A percentile compares a stretch with the other conserved stretches of the same genome.
Conservation (phyloP, 2,329 filamentous ascomycete genomes). For the Leptodontidium sp. region DNA sequence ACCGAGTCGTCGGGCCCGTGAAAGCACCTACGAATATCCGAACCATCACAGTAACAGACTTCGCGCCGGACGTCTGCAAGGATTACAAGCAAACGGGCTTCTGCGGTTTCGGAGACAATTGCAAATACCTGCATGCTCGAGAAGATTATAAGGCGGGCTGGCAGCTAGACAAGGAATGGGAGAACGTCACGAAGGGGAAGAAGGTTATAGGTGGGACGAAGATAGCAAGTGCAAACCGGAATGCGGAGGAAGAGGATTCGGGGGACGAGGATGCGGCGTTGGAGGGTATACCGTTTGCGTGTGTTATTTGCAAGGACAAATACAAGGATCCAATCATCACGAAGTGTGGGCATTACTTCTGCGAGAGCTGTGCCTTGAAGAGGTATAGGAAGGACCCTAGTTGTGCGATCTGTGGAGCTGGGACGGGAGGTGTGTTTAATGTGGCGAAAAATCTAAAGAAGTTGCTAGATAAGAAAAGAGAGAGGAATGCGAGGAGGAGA, state of each 20-base stretch:
- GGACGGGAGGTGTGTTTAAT: constrained; percentile 78
- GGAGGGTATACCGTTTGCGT: constrained; percentile 48
- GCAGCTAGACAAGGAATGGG: constrained; percentile 96
- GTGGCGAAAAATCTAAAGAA: constrained; percentile 83
- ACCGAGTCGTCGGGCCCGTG: constrained; percentile 79
- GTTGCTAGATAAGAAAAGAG: constrained; percentile 72
- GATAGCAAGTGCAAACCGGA: constrained; percentile 45
- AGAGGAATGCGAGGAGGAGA: constrained; percentile 61
- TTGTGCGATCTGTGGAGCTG: constrained; percentile 85
- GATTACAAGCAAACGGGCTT: constrained; percentile 85
- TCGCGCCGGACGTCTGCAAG: constrained; percentile 92
- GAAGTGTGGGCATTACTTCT: constrained; percentile 96
- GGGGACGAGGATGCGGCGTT: constrained; percentile 50
- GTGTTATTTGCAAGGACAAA: constrained; percentile 49
- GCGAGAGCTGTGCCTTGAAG: constrained; percentile 86
- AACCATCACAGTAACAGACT: constrained; percentile 90
- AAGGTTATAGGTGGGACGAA: constrained; percentile 66
- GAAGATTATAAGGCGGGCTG: constrained; percentile 90
- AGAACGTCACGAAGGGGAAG: constrained; percentile 78
- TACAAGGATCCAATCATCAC: constrained; percentile 76
- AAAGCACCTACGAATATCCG: constrained; percentile 91
- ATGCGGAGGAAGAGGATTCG: constrained; percentile 53
- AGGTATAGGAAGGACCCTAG: constrained; percentile 86
- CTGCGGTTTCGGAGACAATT: constrained; percentile 56
- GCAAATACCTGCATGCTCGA: constrained; percentile 81